These are phyloP conservation scores for Pterocarpus santalinus DNA, from an alignment of 306 rosid genomes.

Conservation along the genomic window DNA sequence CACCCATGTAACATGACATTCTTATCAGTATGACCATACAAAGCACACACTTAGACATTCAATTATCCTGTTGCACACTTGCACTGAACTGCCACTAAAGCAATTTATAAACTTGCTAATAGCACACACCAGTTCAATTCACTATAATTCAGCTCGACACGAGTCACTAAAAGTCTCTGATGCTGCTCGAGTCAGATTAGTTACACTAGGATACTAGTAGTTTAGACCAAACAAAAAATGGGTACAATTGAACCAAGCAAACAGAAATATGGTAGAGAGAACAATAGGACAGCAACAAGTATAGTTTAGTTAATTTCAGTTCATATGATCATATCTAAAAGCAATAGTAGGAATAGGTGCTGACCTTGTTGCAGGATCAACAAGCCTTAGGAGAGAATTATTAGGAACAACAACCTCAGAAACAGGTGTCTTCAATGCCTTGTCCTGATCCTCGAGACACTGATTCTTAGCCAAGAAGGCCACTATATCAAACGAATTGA, in stretches of 20 bases:
- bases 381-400: conserved; percentile 74
- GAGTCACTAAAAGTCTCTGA: background rate
- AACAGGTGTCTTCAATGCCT: conserved; percentile 81
- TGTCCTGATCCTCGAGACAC: conserved; percentile 81
- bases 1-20: background rate
- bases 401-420: conserved; percentile 71
- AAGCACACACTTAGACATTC: conserved; percentile 14
- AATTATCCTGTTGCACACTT: background rate
- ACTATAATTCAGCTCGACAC: conserved; percentile 13
- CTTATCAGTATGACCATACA: conserved; percentile 16
- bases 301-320: background rate
- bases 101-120: conserved; percentile 8
- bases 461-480: conserved; percentile 77
- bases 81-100: background rate
- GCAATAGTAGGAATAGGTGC: background rate
- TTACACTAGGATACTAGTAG: too few relatives aligned
- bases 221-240: background rate
- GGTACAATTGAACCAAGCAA: conserved; percentile 7
- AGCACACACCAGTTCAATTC: conserved; percentile 17
- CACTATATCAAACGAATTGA: conserved; percentile 89
- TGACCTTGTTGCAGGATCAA: conserved; percentile 84
- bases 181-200: too few relatives aligned
- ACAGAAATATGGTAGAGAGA: background rate
- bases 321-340: conserved; percentile 10
- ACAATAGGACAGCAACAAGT: background rate